Percentiles rank a stretch among this genome's conserved stretches.
Evolutionary conservation across 2,329 filamentous ascomycete genomes (phyloP).

Genomic region (Colletotrichum eleusines): DNA sequence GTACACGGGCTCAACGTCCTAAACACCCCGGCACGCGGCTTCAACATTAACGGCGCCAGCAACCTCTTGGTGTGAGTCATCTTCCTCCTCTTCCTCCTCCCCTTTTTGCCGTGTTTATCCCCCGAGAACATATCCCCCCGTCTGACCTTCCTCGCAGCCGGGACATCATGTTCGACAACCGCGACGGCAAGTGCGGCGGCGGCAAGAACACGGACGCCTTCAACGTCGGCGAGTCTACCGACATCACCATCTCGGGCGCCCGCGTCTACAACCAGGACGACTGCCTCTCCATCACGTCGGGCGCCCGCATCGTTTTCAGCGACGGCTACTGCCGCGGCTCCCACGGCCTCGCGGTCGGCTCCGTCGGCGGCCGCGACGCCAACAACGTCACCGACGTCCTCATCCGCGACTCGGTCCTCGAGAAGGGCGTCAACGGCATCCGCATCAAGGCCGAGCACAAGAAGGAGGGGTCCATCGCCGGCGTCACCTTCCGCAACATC

Average conservation of each 20-base stretch:
- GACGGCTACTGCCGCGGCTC: conserved; percentile 59
- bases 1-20: conserved; percentile 55
- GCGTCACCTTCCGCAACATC: conserved; percentile 59
- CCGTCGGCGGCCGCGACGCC: conserved; percentile 60
- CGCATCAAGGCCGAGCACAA: conserved; percentile 59
- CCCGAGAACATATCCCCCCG: no score
- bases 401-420: conserved; percentile 62
- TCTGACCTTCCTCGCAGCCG: conserved; percentile 43
- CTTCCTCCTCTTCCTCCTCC: no score
- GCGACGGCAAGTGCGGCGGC: conserved; percentile 52
- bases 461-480: conserved; percentile 58
- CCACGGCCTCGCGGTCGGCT: conserved; percentile 59
- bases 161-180: conserved; percentile 55
- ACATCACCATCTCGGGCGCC: conserved; percentile 64
- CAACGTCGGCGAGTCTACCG: conserved; percentile 63
- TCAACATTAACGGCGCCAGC: conserved; percentile 54
- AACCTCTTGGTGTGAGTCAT: conserved; percentile 53
- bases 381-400: conserved; percentile 66
- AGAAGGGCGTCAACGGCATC: conserved; percentile 47
- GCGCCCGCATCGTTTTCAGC: conserved; percentile 60
- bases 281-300: conserved; percentile 69
- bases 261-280: conserved; percentile 72
- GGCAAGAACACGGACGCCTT: conserved; percentile 71
- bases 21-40: conserved; percentile 58
- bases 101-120: no score